phyloP scores from a whole-genome alignment of 371 early-diverging fungal species.

The Rhizopus microsporus region DNA sequence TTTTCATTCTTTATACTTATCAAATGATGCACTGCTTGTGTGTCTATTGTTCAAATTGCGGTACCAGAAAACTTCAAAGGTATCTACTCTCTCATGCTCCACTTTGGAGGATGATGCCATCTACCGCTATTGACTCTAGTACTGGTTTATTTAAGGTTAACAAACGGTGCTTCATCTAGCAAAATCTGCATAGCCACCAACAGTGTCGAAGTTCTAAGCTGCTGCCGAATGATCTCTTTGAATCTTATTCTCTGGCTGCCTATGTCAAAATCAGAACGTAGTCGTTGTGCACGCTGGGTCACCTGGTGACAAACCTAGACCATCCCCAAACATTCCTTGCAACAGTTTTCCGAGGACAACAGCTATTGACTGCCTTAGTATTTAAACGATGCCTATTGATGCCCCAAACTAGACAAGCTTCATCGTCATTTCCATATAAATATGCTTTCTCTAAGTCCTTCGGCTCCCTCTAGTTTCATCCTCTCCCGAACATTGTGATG shows the following conservation, averaged over 20 bases:
- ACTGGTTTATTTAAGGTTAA: background rate
- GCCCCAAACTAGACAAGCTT: background rate
- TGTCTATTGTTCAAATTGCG: too few relatives aligned
- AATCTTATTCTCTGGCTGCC: background rate
- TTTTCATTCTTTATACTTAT: background rate
- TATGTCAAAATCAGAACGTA: background rate
- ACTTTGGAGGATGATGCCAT: background rate
- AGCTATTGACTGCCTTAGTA: background rate
- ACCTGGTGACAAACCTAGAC: background rate
- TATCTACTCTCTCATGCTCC: background rate
- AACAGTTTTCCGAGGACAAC: background rate
- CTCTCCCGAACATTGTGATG: background rate
- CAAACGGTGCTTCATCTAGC: background rate
- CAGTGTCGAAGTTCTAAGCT: background rate
- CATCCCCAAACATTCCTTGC: background rate
- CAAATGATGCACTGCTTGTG: constrained; percentile 5
- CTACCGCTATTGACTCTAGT: background rate
- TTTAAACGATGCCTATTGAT: background rate
- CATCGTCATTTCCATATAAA: background rate
- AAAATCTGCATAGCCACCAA: background rate
- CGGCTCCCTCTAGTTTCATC: background rate
- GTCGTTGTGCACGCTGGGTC: background rate
- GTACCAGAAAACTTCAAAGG: background rate
- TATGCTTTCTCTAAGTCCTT: background rate
- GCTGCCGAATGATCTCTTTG: background rate